Conservation (phyloP, 768 basidiomycete species). For the Lentinula aciculospora region DNA sequence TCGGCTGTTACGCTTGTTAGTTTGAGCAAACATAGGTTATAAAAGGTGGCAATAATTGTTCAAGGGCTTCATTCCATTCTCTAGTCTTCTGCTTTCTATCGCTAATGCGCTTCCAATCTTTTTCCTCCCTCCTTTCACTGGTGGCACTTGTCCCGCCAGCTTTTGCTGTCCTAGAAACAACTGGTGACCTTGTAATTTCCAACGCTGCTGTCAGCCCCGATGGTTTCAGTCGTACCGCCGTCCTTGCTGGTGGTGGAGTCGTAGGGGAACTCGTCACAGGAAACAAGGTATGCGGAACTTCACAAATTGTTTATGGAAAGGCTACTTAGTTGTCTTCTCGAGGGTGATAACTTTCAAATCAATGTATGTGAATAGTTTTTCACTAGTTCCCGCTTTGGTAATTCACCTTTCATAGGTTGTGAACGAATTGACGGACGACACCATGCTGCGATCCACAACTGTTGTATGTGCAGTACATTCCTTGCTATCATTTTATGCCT, state of each 20-base stretch:
- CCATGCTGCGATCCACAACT: slow-evolving; percentile 34
- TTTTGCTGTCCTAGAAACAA: slow-evolving; percentile 16
- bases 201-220: slow-evolving; percentile 26
- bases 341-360: slow-evolving; percentile 35
- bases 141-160: background rate
- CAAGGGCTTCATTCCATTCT: background rate
- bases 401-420: slow-evolving; percentile 13
- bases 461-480: slow-evolving; percentile 22
- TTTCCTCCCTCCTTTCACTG: background rate
- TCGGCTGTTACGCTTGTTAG: background rate
- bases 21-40: background rate
- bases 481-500: background rate
- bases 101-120: background rate
- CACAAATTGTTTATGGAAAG: background rate
- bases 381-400: background rate
- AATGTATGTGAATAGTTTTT: slow-evolving; percentile 18
- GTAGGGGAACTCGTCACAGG: slow-evolving; percentile 30
- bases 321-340: background rate
- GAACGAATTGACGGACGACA: slow-evolving; percentile 29
- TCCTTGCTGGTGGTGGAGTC: slow-evolving; percentile 22
- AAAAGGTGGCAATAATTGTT: background rate
- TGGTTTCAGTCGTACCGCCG: slow-evolving; percentile 21
- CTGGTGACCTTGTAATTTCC: slow-evolving; percentile 20
- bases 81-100: background rate
- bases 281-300: slow-evolving; percentile 21